These are phyloP conservation scores for Fraxinus nigra DNA, from an alignment of 305 asterid genomes.

Conservation along the genomic window DNA sequence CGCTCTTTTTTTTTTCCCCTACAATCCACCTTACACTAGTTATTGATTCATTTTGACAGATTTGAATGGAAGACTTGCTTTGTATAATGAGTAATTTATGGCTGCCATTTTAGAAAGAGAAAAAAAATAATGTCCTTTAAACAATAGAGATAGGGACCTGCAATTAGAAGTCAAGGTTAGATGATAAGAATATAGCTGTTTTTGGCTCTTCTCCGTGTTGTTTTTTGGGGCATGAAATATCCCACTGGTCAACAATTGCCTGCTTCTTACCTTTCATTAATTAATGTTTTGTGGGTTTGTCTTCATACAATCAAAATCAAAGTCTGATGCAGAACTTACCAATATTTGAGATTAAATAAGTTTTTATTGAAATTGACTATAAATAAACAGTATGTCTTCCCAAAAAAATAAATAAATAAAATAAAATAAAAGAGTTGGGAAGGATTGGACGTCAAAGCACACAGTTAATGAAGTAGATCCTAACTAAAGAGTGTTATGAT, in stretches of 20 bases:
- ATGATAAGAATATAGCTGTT: slow-evolving; percentile 44
- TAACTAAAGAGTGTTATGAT: neutral
- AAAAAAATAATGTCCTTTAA: neutral
- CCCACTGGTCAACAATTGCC: slow-evolving; percentile 53
- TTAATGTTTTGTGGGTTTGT: slow-evolving; percentile 39
- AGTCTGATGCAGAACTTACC: neutral
- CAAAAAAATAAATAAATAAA: no score
- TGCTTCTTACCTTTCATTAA: slow-evolving; percentile 40
- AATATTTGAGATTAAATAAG: neutral
- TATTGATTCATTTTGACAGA: neutral
- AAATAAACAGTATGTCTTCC: neutral
- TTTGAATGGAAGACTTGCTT: neutral
- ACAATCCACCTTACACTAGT: neutral
- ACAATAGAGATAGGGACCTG: slow-evolving; percentile 12
- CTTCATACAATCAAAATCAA: slow-evolving; percentile 16
- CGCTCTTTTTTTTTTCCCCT: neutral
- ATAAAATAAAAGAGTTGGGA: neutral
- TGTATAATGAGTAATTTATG: slow-evolving; percentile 5
- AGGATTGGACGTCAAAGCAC: neutral
- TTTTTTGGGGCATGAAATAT: slow-evolving; percentile 39
- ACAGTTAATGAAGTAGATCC: neutral
- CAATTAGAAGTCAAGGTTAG: slow-evolving; percentile 27
- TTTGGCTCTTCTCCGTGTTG: slow-evolving; percentile 31
- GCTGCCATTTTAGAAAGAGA: neutral
- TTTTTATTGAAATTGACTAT: neutral